Percentiles rank a stretch among this genome's conserved stretches.
Evolutionary conservation across 2,329 filamentous ascomycete genomes (phyloP).

Genomic region (Microdochium paspali): DNA sequence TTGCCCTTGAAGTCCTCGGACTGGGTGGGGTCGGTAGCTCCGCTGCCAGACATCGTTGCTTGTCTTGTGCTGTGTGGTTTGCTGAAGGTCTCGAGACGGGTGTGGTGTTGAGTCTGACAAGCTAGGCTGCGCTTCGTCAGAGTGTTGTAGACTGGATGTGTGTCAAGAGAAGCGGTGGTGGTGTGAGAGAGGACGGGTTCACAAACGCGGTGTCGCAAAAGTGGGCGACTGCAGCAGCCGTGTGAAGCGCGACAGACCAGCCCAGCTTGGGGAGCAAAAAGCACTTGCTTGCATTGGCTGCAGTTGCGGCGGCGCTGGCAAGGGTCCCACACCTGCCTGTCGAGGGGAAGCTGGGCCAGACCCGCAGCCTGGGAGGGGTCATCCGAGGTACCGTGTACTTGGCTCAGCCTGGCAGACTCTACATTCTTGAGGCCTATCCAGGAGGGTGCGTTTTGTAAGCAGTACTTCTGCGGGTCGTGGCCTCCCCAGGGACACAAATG

Average conservation of each 20-base stretch:
- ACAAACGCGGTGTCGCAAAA: slow-evolving; percentile 1
- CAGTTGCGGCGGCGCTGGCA: neutral
- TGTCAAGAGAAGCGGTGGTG: slow-evolving; percentile 9
- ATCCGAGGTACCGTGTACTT: too few relatives aligned
- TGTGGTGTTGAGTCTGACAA: slow-evolving; percentile 3
- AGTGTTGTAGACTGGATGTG: slow-evolving; percentile 2
- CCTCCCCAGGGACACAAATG: too few relatives aligned
- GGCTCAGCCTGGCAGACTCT: too few relatives aligned
- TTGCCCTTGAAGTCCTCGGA: slow-evolving; percentile 67
- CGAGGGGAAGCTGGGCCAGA: neutral
- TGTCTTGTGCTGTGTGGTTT: slow-evolving; percentile 3
- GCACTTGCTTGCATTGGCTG: neutral
- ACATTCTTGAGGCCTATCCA: too few relatives aligned
- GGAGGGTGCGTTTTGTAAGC: too few relatives aligned
- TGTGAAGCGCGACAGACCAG: neutral
- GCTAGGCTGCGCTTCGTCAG: slow-evolving; percentile 3
- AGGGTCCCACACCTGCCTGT: neutral
- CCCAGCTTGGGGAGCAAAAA: neutral
- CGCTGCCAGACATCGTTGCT: slow-evolving; percentile 40
- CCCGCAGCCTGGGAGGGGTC: too few relatives aligned
- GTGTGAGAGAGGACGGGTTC: slow-evolving; percentile 4
- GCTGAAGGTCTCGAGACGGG: slow-evolving; percentile 1
- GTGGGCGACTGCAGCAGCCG: slow-evolving; percentile 1
- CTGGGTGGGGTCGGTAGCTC: slow-evolving; percentile 33
- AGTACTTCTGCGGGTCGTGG: too few relatives aligned